Evolutionary conservation across 768 basidiomycete genomes (phyloP), one percentile per base, ranked within the genome.

Genomic region (Melanogaster broomeanus): DNA sequence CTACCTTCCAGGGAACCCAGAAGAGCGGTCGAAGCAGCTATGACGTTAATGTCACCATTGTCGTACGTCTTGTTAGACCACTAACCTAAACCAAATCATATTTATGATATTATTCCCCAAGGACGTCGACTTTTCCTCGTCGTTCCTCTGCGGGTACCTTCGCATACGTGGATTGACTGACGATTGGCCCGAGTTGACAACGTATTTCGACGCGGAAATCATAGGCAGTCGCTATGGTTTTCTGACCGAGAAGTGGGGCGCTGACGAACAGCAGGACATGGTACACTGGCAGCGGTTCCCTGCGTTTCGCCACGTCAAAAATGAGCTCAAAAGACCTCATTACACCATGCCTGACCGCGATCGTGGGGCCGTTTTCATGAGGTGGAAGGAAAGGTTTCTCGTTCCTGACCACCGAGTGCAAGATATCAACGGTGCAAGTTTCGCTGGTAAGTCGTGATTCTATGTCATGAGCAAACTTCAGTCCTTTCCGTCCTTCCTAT

Each of bases 171-270:
- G 93, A 25, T 74, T 98, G 45, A 98, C 95, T 35, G 85, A 95
- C 59, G 90, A 96, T 62, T 94, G 92, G 82, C 95, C 95, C 15
- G 90, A 95, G 68, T 80, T 98, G 37, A 97, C 94, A 6, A 98
- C 95, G 3, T 97, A 93, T 64, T 98, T 98, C 69, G 92, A 94
- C 63, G 95, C 94, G 42, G 93, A 98, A 69, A 93, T 98, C 56
- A 95, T 98, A 57, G 94, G 94, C 16, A 84, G 79, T 53, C 83
- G 90, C 19, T 85, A 93, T 66, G 96, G 95, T 10, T 98, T 98
- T 69, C 69, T 93, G 61, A 98, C 96, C 5, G 79, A 84, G 61
- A 85, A 88, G 53, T 94, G 90, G 88, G 93, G 93, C 3, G 94
- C 96, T 5, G 87, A 81, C 19, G 92, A 95, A 67, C 80, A 87